These are phyloP conservation scores for Hypoxylon fuscum DNA, from an alignment of 495 filamentous ascomycete species.

Conservation along the genomic window DNA sequence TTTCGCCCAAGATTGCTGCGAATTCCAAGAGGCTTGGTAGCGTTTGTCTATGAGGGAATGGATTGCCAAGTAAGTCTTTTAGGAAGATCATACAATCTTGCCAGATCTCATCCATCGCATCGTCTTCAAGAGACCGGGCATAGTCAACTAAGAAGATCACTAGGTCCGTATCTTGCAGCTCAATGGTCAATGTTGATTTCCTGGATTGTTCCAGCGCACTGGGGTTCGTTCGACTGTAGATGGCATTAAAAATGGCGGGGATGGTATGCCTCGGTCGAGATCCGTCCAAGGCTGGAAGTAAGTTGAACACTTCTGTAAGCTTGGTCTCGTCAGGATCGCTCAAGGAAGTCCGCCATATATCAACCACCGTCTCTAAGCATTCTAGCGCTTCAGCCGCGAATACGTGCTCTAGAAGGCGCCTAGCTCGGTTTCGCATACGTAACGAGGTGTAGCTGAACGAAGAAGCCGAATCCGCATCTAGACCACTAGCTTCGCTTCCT, in stretches of 20 bases:
- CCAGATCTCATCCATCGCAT: slow-evolving; percentile 99
- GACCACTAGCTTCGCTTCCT: slow-evolving; percentile 60
- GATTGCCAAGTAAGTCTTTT: slow-evolving; percentile 88
- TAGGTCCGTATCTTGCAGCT: slow-evolving; percentile 80
- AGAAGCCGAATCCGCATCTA: slow-evolving; percentile 75
- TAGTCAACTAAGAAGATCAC: slow-evolving; percentile 91
- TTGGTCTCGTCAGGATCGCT: slow-evolving; percentile 47
- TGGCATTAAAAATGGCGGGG: slow-evolving; percentile 95
- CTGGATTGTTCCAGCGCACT: slow-evolving; percentile 77
- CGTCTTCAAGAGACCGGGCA: slow-evolving; percentile 88
- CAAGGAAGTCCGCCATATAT: slow-evolving; percentile 72
- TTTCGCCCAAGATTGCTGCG: slow-evolving; percentile 86
- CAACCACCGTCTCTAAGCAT: slow-evolving; percentile 88
- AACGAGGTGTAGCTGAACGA: slow-evolving; percentile 91
- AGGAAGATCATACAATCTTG: slow-evolving; percentile 91
- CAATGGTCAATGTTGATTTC: slow-evolving; percentile 87
- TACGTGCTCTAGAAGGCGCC: slow-evolving; percentile 88
- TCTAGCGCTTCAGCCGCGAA: slow-evolving; percentile 95
- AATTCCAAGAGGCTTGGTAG: slow-evolving; percentile 89
- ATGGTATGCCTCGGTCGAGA: slow-evolving; percentile 92
- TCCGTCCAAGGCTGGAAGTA: slow-evolving; percentile 91
- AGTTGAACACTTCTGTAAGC: slow-evolving; percentile 70
- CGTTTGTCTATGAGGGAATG: slow-evolving; percentile 92
- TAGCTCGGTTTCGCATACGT: slow-evolving; percentile 86
- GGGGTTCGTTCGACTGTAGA: slow-evolving; percentile 93